Base-by-base conservation (phyloP, 305 asterid species). In the Fraxinus angustifolia region DNA sequence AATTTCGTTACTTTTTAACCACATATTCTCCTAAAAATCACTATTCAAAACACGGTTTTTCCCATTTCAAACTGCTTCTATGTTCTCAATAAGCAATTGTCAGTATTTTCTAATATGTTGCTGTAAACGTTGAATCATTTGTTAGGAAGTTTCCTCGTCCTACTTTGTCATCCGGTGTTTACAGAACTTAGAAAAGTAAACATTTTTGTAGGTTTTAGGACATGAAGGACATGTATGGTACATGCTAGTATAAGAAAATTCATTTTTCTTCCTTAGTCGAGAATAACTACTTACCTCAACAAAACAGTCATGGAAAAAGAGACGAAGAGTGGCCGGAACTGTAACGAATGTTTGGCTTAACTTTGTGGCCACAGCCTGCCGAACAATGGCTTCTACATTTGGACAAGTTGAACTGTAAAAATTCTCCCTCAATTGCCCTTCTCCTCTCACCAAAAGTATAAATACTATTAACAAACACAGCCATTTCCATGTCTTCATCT, bases 281-380 rank as follows among this genome's bases (percentile, higher is more conserved):
- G 50, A 40, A 40, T 42, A 42, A 11, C 50, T 10, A 10, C 50
- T 42, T 11, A 91, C 97, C 91, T 88, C 89, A 19, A 93, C 94
- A 50, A 90, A 87, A 76, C 97, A 93, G 81, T 93, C 97, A 3
- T 93, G 97, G 88, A 93, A 89, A 70, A 88, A 90, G 79, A 93
- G 88, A 19, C 97, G 95, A 67, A 90, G 82, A 16, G 95, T 90
- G 65, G 93, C 93, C 0, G 97, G 97, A 80, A 91, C 78, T 2
- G 97, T 91, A 30, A 88, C 87, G 74, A 85, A 85, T 2, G 97
- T 91, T 84, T 90, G 89, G 81, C 45, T 77, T 12, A 90, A 28
- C 87, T 93, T 93, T 2, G 71, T 21, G 2, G 2, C 19, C n/a
- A 93, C 95, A 2, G 79, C 91, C 82, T 87, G 90, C 50, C 83